Conservation (phyloP, 306 rosid genomes). For the Hippophae gyantsensis region DNA sequence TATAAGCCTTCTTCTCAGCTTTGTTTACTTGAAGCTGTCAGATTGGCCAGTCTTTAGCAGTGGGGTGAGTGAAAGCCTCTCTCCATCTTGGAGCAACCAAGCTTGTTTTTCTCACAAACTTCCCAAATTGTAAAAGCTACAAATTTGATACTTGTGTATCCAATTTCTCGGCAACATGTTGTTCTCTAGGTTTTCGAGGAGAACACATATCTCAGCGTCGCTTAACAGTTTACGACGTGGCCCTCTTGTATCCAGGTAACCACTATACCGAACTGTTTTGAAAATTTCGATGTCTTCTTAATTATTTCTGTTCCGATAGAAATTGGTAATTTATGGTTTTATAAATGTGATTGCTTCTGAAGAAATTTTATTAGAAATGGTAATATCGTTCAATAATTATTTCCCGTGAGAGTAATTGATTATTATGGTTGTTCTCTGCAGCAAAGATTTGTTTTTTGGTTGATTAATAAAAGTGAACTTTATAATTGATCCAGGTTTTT, state of each 20-base stretch:
- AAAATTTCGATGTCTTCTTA: not conserved
- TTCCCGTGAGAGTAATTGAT: not conserved
- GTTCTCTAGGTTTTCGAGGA: conserved; percentile 34
- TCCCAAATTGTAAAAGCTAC: not conserved
- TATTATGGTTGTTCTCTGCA: not conserved
- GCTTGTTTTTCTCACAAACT: too few relatives aligned
- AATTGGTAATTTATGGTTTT: not conserved
- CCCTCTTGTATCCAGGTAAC: conserved; percentile 33
- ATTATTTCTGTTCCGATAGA: not conserved
- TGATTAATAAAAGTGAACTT: conserved; percentile 5
- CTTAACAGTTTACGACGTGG: conserved; percentile 22
- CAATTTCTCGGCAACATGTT: conserved; percentile 33
- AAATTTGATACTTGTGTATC: not conserved
- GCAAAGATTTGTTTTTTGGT: conserved; percentile 7
- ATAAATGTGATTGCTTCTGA: not conserved
- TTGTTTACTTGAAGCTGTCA: too few relatives aligned
- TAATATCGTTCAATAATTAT: too few relatives aligned
- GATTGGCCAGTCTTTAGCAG: too few relatives aligned
- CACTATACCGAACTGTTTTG: not conserved
- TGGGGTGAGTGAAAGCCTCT: too few relatives aligned
- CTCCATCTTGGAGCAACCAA: too few relatives aligned
- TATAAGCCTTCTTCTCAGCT: too few relatives aligned
- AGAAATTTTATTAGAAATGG: too few relatives aligned
- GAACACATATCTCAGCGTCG: conserved; percentile 23
- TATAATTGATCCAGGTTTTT: conserved; percentile 38